phyloP scores from a whole-genome alignment of 306 rosid genomes.

The Luffa acutangula region DNA sequence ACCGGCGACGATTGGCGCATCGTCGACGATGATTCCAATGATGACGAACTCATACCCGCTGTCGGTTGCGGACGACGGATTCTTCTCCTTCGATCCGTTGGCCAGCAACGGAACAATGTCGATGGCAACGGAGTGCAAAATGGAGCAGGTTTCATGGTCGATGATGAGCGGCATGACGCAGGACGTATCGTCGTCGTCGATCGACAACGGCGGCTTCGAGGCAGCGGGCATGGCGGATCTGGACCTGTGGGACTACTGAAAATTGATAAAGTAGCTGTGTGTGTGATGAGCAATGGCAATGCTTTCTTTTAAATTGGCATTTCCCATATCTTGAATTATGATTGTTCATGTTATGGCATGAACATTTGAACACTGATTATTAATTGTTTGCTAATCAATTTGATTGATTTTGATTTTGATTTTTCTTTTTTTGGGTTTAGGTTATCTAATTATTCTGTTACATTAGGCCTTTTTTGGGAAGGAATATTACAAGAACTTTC shows the following conservation, averaged over 20 bases:
- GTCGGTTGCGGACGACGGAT: background rate
- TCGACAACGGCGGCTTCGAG: background rate
- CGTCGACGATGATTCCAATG: background rate
- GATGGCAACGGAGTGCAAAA: background rate
- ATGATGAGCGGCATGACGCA: background rate
- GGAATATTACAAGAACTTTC: background rate
- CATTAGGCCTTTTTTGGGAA: background rate
- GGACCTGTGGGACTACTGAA: background rate
- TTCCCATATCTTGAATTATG: background rate
- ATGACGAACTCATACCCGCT: background rate
- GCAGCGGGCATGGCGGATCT: background rate
- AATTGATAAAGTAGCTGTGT: background rate
- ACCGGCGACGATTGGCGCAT: accelerated
- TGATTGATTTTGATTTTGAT: background rate
- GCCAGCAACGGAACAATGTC: background rate
- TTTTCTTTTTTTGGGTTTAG: background rate
- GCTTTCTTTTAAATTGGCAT: background rate
- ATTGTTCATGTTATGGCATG: background rate
- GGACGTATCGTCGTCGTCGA: background rate
- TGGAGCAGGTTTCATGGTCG: background rate
- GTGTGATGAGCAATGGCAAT: background rate
- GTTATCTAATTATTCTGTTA: background rate
- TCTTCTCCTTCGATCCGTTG: background rate
- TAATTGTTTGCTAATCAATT: background rate
- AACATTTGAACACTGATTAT: background rate